These are phyloP conservation scores for Saccharomycodes ludwigii DNA, from an alignment of 805 yeast genomes.

Conservation along the genomic window DNA sequence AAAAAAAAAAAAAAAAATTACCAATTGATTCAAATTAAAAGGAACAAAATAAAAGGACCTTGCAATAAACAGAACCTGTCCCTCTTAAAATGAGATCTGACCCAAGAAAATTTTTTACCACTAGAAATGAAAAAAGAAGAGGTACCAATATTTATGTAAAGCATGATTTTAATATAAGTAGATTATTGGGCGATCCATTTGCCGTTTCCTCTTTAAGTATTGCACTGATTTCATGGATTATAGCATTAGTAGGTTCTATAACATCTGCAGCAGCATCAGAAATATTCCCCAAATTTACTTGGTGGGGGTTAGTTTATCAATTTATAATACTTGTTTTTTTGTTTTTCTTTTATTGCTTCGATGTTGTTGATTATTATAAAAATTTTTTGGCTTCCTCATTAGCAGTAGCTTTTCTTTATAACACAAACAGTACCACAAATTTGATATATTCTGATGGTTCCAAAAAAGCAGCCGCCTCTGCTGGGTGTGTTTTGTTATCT, in stretches of 20 bases:
- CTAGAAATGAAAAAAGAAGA: too few relatives aligned
- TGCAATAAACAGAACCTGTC: too few relatives aligned
- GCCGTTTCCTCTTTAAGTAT: slow-evolving; percentile 73
- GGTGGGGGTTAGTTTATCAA: slow-evolving; percentile 94
- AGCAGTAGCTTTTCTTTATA: slow-evolving; percentile 69
- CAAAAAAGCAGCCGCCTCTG: slow-evolving; percentile 74
- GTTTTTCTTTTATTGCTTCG: slow-evolving; percentile 42
- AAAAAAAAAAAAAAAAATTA: too few relatives aligned
- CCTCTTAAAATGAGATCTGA: too few relatives aligned
- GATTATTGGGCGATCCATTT: slow-evolving; percentile 72
- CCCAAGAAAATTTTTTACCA: too few relatives aligned
- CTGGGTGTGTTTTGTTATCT: slow-evolving; percentile 77
- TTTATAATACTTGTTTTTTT: slow-evolving; percentile 43
- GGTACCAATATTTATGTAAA: too few relatives aligned
- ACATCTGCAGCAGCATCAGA: slow-evolving; percentile 31
- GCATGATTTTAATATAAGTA: slow-evolving; percentile 27
- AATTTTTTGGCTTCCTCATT: slow-evolving; percentile 27
- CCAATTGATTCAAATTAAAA: too few relatives aligned
- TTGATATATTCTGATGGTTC: slow-evolving; percentile 60
- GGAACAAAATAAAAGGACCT: too few relatives aligned
- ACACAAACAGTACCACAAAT: slow-evolving; percentile 71
- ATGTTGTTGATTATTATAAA: slow-evolving; percentile 59
- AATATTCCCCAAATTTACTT: slow-evolving; percentile 67
- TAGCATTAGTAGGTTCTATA: slow-evolving; percentile 80
- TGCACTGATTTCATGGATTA: slow-evolving; percentile 69